Percentiles rank a stretch among this genome's conserved stretches.
Evolutionary conservation across 306 rosid species (phyloP).

Genomic region (Rubus parviflorus): DNA sequence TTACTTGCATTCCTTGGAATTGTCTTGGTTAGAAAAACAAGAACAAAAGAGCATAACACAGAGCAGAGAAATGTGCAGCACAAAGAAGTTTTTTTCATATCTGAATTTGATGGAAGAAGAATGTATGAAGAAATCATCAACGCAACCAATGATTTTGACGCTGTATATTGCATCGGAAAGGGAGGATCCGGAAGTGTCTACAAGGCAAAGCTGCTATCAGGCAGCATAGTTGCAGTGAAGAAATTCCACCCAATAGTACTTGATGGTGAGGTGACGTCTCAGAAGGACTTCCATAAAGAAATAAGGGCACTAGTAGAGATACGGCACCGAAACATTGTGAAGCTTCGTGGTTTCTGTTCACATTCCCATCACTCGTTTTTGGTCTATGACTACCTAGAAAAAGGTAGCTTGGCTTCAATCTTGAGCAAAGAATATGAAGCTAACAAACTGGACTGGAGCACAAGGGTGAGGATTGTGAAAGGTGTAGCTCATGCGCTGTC

Average conservation of each 20-base stretch:
- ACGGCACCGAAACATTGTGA: constrained; percentile 13
- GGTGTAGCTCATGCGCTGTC: not conserved
- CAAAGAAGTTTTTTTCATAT: not conserved
- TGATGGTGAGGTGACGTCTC: not conserved
- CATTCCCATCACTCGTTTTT: not conserved
- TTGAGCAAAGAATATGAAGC: not conserved
- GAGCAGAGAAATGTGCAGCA: not conserved
- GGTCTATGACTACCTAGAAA: constrained; percentile 1
- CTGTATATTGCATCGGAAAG: not conserved
- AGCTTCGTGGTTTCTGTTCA: not conserved
- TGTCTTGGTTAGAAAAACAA: not conserved
- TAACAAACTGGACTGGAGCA: not conserved
- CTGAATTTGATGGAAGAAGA: constrained; percentile 1
- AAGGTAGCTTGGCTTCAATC: constrained; percentile 1
- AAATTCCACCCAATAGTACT: not conserved
- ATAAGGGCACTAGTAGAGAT: not conserved
- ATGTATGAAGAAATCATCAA: constrained; percentile 7
- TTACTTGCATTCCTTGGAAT: not conserved
- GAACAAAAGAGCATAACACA: not conserved
- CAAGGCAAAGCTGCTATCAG: not conserved
- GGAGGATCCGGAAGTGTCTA: constrained; percentile 24
- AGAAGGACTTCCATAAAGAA: not conserved
- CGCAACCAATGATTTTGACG: constrained; percentile 13
- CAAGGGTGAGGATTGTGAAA: not conserved
- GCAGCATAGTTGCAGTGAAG: constrained; percentile 1